A percentile compares a stretch with the other conserved stretches of the same genome.
These are phyloP conservation scores for Dalechampia spathulata DNA, from an alignment of 441 rosid genomes.

Conservation along the genomic window DNA sequence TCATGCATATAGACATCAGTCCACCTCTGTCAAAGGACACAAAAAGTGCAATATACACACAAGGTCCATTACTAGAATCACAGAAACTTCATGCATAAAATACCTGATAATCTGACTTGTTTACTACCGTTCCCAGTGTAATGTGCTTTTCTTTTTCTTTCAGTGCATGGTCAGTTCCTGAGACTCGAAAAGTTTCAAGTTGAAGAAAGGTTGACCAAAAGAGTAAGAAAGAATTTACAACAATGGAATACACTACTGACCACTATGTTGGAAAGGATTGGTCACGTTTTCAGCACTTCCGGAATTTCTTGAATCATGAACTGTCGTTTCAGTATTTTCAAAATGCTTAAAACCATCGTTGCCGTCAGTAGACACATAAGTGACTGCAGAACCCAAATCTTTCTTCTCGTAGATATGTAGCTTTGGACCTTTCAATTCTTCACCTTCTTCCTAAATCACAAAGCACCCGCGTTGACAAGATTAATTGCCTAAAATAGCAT, in stretches of 20 bases:
- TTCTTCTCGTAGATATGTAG: conserved; percentile 45
- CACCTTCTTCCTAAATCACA: conserved; percentile 50
- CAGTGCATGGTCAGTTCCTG: conserved; percentile 40
- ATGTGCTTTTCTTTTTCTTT: conserved; percentile 24
- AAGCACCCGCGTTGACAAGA: conserved; percentile 2
- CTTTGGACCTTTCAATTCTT: conserved; percentile 70
- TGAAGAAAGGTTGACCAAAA: conserved; percentile 8
- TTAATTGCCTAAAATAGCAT: conserved; percentile 6
- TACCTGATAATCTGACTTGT: conserved; percentile 42
- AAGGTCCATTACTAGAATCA: conserved; percentile 1
- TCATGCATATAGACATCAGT: background rate
- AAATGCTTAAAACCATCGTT: conserved; percentile 19
- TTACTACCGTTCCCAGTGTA: conserved; percentile 19
- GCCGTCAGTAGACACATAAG: conserved; percentile 21
- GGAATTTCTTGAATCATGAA: conserved; percentile 17
- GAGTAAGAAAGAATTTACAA: background rate
- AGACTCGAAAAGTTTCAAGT: conserved; percentile 17
- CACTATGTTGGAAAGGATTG: conserved; percentile 30
- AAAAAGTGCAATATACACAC: background rate
- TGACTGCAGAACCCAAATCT: conserved; percentile 35
- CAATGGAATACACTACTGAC: conserved; percentile 25
- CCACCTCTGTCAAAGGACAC: background rate
- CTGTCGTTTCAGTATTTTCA: conserved; percentile 20
- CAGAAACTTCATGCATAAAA: background rate
- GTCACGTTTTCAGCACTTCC: conserved; percentile 20